Evolutionary conservation across 1,284 basidiomycete species (phyloP), one percentile per base, ranked within the genome.

Genomic region (Irpex lacteus): DNA sequence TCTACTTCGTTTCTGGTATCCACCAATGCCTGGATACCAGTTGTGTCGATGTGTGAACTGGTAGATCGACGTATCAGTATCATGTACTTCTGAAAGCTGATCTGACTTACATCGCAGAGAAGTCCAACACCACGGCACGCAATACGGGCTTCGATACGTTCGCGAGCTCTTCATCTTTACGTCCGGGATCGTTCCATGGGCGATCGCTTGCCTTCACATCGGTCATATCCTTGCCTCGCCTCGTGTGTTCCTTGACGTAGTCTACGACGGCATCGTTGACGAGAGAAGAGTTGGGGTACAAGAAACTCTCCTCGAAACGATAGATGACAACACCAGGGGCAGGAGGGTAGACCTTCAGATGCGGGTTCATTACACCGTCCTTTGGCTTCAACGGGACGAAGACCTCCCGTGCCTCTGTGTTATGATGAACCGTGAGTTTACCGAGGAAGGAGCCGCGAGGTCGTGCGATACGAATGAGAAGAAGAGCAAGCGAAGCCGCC

Each of bases 391-490:
- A 82, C 18, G 96, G 95, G 1, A 98, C 81, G 77, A 90, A 98
- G 15, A 98, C 86, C 9, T 93, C 88, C 9, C 91, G 88, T 37
- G 77, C 73, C 52, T 76, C 75, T 49, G 76, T 76, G 67, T 63
- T 77, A 73, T 73, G 71, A 34, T 49, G 62, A 40, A 78, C 71
- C 40, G 70, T 70, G 64, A 87, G 75, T 63, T 86, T 90, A 5
- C 96, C 96, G 3, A 98, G 85, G 88, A 98, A 98, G 66, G 90
- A 81, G 11, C 94, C 95, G 57, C 94, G 89, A 44, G 96, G 95
- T 69, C 89, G 88, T n/a, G 96, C 96, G 67, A 98, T 79, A 66
- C 95, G 90, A 72, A 96, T 79, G 64, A 98, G 85, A n/a, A 98
- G 83, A 18, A 98, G 85, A 2, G 81, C 93, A 47, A 90, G 78